Percentiles rank a stretch among this genome's conserved stretches.
Evolutionary conservation across 2,329 filamentous ascomycete genomes (phyloP).

Genomic region (Trichoderma sp.): DNA sequence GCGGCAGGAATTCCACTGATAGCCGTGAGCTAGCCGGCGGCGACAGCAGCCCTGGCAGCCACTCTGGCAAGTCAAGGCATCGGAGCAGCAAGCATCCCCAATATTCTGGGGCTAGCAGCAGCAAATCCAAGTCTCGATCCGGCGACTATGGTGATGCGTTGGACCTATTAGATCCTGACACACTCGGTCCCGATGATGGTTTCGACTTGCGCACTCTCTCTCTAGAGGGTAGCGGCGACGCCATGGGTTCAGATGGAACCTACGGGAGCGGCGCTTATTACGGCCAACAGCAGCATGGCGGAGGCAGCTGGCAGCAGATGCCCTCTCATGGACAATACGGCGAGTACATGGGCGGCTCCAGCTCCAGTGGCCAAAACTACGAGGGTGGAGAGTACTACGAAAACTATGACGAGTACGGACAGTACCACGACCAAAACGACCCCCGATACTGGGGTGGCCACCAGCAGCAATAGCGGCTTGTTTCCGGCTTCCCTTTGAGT

Average conservation of each 20-base stretch:
- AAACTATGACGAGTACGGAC: slow-evolving; percentile 22
- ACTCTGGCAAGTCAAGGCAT: slow-evolving; percentile 8
- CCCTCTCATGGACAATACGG: background rate
- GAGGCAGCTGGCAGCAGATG: slow-evolving; percentile 7
- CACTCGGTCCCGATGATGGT: slow-evolving; percentile 32
- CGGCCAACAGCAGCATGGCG: slow-evolving; percentile 1
- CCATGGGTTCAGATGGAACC: background rate
- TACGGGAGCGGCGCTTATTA: slow-evolving; percentile 4
- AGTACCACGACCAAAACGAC: slow-evolving; percentile 20
- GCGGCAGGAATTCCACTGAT: slow-evolving; percentile 24
- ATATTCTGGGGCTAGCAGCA: background rate
- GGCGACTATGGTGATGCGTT: slow-evolving; percentile 18
- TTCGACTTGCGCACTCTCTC: slow-evolving; percentile 27
- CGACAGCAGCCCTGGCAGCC: slow-evolving; percentile 16
- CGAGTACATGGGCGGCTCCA: background rate
- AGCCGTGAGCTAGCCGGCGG: slow-evolving; percentile 13
- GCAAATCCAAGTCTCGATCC: background rate
- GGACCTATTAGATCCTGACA: slow-evolving; percentile 30
- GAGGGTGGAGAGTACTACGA: slow-evolving; percentile 21
- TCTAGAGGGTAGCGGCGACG: background rate
- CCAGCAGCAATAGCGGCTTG: background rate
- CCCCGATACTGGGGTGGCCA: slow-evolving; percentile 22
- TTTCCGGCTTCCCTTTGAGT: background rate
- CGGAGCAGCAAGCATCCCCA: slow-evolving; percentile 7
- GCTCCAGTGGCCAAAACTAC: slow-evolving; percentile 2